Conservation (phyloP, 306 rosid species). For the Quercus aquifolioides region DNA sequence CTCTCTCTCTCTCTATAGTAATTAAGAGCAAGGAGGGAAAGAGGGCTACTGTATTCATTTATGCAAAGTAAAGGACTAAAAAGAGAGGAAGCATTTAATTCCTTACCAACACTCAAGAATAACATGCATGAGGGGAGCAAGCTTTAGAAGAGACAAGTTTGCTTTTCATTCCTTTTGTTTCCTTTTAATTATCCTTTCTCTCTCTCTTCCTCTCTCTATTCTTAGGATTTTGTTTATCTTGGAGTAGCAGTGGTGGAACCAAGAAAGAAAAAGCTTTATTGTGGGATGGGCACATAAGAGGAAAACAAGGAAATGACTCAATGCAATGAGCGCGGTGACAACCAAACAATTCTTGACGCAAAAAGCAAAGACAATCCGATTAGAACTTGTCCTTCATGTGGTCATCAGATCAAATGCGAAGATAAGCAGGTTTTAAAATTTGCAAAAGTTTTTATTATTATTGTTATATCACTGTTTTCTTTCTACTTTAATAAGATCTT, state of each 20-base stretch:
- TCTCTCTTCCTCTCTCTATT: conserved; percentile 5
- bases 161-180: conserved; percentile 24
- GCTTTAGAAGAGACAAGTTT: conserved; percentile 51
- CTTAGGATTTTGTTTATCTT: conserved; percentile 9
- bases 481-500: neutral
- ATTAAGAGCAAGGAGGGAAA: conserved; percentile 21
- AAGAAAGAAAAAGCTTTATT: conserved; percentile 21
- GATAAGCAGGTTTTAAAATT: conserved; percentile 44
- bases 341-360: conserved; percentile 30
- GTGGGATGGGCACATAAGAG: conserved; percentile 37
- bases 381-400: conserved; percentile 69
- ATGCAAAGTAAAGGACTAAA: conserved; percentile 30
- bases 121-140: conserved; percentile 44
- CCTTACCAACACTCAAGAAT: conserved; percentile 40
- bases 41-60: conserved; percentile 17
- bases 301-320: conserved; percentile 44
- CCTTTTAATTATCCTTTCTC: conserved; percentile 15
- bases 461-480: neutral
- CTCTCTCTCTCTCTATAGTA: conserved; percentile 1
- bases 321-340: conserved; percentile 43
- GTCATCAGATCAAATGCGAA: conserved; percentile 65
- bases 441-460: neutral
- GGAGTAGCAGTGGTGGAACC: conserved; percentile 24
- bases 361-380: conserved; percentile 43
- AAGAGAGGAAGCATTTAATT: conserved; percentile 49